Percentiles rank a stretch among this genome's conserved stretches.
Evolutionary conservation across 1,139 yeast genomes (phyloP).

Genomic region (Nakaseomyces kungkrabaensis): DNA sequence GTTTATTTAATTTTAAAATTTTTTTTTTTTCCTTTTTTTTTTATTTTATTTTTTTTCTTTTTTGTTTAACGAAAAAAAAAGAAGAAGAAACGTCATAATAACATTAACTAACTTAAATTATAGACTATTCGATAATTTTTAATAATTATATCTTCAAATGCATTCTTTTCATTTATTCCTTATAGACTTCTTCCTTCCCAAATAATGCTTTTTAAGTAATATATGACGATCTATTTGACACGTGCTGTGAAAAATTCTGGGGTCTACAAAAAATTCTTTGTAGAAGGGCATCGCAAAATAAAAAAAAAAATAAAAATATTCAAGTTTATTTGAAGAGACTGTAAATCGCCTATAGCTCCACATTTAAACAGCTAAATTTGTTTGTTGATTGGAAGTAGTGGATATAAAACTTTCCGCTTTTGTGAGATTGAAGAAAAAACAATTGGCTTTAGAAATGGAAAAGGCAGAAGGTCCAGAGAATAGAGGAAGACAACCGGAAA

Average conservation of each 20-base stretch:
- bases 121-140: too few relatives aligned
- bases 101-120: too few relatives aligned
- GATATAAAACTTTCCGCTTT: too few relatives aligned
- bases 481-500: constrained; percentile 1
- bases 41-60: background rate
- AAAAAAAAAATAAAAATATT: too few relatives aligned
- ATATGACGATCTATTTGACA: background rate
- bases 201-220: too few relatives aligned
- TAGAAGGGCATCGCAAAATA: background rate
- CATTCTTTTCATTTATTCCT: too few relatives aligned
- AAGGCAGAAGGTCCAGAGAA: background rate
- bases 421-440: too few relatives aligned
- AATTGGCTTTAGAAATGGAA: background rate
- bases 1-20: background rate
- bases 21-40: background rate
- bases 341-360: background rate
- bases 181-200: background rate
- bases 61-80: too few relatives aligned
- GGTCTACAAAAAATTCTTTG: too few relatives aligned
- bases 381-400: too few relatives aligned
- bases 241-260: background rate
- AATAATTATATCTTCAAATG: background rate
- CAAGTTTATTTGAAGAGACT: too few relatives aligned
- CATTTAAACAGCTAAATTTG: background rate
- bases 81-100: too few relatives aligned